phyloP scores from a whole-genome alignment of 177 flowering plant species.

The Vitis hybrid region DNA sequence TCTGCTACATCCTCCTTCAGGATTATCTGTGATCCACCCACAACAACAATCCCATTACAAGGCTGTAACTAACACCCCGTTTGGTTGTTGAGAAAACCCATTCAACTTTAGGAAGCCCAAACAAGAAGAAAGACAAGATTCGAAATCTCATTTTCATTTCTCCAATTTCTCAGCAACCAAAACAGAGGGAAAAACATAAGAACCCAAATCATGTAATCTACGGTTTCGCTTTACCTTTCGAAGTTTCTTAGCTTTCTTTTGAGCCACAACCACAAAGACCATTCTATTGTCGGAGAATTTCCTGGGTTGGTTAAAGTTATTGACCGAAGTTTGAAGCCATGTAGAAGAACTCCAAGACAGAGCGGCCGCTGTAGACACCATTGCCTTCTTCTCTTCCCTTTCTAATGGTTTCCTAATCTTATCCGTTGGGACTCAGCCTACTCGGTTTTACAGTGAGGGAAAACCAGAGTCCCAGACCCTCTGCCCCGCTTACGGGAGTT shows the following conservation, averaged over 20 bases:
- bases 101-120: neutral
- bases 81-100: constrained; percentile 2
- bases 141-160: neutral
- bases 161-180: neutral
- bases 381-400: constrained; percentile 10
- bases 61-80: neutral
- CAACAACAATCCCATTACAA: neutral
- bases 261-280: constrained; percentile 44
- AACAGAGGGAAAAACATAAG: neutral
- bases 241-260: constrained; percentile 65
- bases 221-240: constrained; percentile 42
- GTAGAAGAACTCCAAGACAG: constrained; percentile 50
- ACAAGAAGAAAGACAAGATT: neutral
- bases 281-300: constrained; percentile 22
- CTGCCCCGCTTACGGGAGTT: too few species aligned
- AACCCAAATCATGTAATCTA: neutral
- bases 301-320: constrained; percentile 20
- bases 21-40: constrained; percentile 46
- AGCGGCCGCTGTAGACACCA: constrained; percentile 40
- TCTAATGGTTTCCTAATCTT: neutral
- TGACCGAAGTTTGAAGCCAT: constrained; percentile 29
- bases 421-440: too few species aligned
- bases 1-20: constrained; percentile 76
- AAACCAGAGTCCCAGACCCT: too few species aligned
- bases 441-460: too few species aligned